A percentile compares a stretch with the other conserved stretches of the same genome.
Conservation (phyloP, 1,284 basidiomycete species). For the Ceratobasidium theobromae region DNA sequence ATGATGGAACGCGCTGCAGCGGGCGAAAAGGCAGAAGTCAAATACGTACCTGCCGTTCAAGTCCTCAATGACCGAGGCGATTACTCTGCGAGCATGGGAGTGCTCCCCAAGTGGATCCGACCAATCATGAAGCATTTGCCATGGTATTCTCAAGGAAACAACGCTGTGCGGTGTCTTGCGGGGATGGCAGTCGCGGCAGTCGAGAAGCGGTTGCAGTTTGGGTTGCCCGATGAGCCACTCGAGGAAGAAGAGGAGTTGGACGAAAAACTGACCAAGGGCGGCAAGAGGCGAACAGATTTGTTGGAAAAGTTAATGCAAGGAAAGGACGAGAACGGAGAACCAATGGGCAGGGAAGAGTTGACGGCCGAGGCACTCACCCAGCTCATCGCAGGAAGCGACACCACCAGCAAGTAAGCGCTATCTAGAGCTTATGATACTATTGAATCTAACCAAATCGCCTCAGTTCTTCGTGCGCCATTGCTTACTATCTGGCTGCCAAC, state of each 20-base stretch:
- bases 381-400: conserved; percentile 81
- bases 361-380: conserved; percentile 86
- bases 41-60: conserved; percentile 75
- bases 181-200: conserved; percentile 83
- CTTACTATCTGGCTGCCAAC: conserved; percentile 75
- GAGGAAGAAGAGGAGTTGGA: conserved; percentile 33
- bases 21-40: conserved; percentile 45
- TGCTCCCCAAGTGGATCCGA: conserved; percentile 67
- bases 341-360: conserved; percentile 75
- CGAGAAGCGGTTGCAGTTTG: conserved; percentile 61
- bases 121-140: conserved; percentile 47
- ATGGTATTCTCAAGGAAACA: conserved; percentile 71
- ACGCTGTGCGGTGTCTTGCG: conserved; percentile 70
- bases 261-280: conserved; percentile 53
- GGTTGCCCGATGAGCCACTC: neutral
- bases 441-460: neutral
- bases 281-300: conserved; percentile 64
- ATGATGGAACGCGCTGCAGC: conserved; percentile 47
- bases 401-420: conserved; percentile 70
- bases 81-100: conserved; percentile 81
- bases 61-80: conserved; percentile 91
- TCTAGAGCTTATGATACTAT: conserved; percentile 11
- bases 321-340: conserved; percentile 73
- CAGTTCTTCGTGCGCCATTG: conserved; percentile 79
- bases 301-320: conserved; percentile 76